These are phyloP conservation scores for Xylariaceae sp. DNA, from an alignment of 2,329 filamentous ascomycete genomes.

Conservation along the genomic window DNA sequence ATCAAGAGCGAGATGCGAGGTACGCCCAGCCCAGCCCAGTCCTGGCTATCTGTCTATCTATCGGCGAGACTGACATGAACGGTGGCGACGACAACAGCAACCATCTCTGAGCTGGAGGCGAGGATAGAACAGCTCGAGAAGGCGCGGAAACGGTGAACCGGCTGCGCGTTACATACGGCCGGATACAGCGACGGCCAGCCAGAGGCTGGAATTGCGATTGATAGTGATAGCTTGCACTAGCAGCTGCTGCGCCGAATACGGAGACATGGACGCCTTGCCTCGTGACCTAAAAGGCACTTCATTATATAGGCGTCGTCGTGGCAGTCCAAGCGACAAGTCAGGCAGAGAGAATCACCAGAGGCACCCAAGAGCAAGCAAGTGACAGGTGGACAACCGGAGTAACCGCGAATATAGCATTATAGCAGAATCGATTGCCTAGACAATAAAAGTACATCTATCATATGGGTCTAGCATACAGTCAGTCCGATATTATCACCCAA, in stretches of 20 bases:
- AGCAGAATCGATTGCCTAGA: neutral
- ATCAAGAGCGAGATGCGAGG: conserved; percentile 60
- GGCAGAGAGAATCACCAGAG: too few relatives aligned
- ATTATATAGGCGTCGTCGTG: too few relatives aligned
- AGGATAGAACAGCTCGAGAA: conserved; percentile 36
- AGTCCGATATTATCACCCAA: conserved; percentile 11
- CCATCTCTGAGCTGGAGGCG: conserved; percentile 34
- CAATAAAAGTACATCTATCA: neutral
- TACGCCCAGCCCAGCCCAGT: conserved; percentile 38
- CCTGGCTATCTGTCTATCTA: neutral
- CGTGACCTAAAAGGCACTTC: too few relatives aligned
- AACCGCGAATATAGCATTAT: neutral
- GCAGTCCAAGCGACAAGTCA: too few relatives aligned
- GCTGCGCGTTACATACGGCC: too few relatives aligned
- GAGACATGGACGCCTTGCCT: too few relatives aligned
- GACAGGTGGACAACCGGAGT: too few relatives aligned
- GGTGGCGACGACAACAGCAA: conserved; percentile 20
- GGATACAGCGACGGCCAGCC: neutral
- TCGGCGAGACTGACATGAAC: conserved; percentile 3
- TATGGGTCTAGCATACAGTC: neutral
- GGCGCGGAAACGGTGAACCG: conserved; percentile 17
- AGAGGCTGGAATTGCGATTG: neutral
- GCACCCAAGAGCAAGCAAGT: too few relatives aligned
- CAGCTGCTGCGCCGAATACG: neutral
- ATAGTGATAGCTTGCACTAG: too few relatives aligned